Evolutionary conservation across 768 basidiomycete species (phyloP).

Genomic region (Rhodotorula toruloides): DNA sequence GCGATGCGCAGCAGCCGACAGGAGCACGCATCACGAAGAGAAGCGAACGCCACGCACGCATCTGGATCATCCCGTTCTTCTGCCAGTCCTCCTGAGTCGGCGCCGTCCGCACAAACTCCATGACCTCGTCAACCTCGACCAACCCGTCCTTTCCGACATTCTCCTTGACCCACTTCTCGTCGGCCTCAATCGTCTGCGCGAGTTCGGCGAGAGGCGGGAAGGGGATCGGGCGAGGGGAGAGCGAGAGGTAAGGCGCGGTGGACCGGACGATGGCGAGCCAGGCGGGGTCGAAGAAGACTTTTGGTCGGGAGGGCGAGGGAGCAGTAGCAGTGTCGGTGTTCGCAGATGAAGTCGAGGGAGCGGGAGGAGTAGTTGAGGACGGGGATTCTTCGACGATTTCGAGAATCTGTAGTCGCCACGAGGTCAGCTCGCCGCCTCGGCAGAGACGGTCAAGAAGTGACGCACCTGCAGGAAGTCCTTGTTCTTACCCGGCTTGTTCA

Average conservation of each 20-base stretch:
- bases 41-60: slow-evolving; percentile 46
- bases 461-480: slow-evolving; percentile 74
- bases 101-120: slow-evolving; percentile 63
- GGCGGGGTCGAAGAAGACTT: slow-evolving; percentile 70
- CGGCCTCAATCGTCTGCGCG: slow-evolving; percentile 53
- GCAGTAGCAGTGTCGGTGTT: not conserved
- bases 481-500: slow-evolving; percentile 76
- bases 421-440: not conserved
- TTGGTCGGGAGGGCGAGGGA: slow-evolving; percentile 1
- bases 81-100: slow-evolving; percentile 49
- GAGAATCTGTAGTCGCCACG: slow-evolving; percentile 57
- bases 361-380: not conserved
- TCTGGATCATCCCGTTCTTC: slow-evolving; percentile 47
- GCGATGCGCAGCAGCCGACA: slow-evolving; percentile 6
- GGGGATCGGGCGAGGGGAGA: slow-evolving; percentile 51
- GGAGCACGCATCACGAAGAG: not conserved
- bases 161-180: slow-evolving; percentile 62
- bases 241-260: slow-evolving; percentile 71
- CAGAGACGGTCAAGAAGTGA: not conserved
- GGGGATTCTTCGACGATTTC: slow-evolving; percentile 53
- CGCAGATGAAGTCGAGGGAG: not conserved
- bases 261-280: slow-evolving; percentile 93
- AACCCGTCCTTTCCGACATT: slow-evolving; percentile 42
- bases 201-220: slow-evolving; percentile 61
- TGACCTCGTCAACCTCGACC: slow-evolving; percentile 56